Evolutionary conservation across 1,139 yeast species (phyloP).

Genomic region (Wickerhamomyces sp.): DNA sequence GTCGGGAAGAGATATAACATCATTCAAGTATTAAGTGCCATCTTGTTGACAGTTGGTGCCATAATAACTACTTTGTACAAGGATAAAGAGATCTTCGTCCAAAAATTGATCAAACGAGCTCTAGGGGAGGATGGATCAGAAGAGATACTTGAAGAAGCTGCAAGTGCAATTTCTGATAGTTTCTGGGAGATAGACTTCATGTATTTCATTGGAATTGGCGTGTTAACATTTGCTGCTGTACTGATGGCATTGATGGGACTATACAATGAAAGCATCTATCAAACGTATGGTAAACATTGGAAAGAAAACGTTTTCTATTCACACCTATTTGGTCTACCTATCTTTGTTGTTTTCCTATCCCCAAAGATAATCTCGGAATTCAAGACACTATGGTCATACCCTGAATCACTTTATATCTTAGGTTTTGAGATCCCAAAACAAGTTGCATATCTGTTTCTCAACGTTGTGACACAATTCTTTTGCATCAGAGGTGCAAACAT

Average conservation of each 20-base stretch:
- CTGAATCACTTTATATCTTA: conserved; percentile 14
- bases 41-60: conserved; percentile 52
- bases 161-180: neutral
- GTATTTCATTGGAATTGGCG: conserved; percentile 38
- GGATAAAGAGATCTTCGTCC: conserved; percentile 7
- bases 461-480: conserved; percentile 55
- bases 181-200: conserved; percentile 13
- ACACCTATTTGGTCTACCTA: conserved; percentile 54
- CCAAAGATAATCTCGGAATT: conserved; percentile 17
- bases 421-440: conserved; percentile 17
- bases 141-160: neutral
- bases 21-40: conserved; percentile 45
- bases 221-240: conserved; percentile 43
- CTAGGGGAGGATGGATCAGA: conserved; percentile 7
- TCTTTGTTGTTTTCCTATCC: conserved; percentile 35
- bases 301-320: conserved; percentile 57
- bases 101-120: neutral
- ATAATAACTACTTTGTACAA: conserved; percentile 37
- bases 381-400: conserved; percentile 15
- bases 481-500: conserved; percentile 67
- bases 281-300: conserved; percentile 55
- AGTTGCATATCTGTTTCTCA: conserved; percentile 32
- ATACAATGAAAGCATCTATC: conserved; percentile 48
- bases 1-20: conserved; percentile 42
- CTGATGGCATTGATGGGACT: conserved; percentile 54